Evolutionary conservation across 805 yeast genomes (phyloP).

Genomic region (Dipodascopsis uninucleata): DNA sequence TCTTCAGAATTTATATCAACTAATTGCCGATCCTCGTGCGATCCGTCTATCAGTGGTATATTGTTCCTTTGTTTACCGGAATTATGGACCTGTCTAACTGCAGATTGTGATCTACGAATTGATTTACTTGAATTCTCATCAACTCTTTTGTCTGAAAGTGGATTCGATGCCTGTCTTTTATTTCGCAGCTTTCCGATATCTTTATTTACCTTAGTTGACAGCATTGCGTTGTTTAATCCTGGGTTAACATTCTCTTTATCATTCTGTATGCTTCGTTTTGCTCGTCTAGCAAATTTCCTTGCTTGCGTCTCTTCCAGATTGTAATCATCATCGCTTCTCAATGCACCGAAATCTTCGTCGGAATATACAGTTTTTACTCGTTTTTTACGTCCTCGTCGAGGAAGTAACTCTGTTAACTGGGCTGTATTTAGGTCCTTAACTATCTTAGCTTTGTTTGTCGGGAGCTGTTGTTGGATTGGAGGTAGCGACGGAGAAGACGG

Average conservation of each 20-base stretch:
- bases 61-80: background rate
- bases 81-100: background rate
- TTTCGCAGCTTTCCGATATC: too few relatives aligned
- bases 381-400: constrained; percentile 6
- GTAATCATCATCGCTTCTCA: constrained; percentile 2
- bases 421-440: constrained; percentile 8
- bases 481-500: background rate
- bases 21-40: background rate
- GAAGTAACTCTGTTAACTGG: constrained; percentile 16
- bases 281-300: background rate
- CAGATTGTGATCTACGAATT: background rate
- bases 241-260: too few relatives aligned
- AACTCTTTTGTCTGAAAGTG: constrained; percentile 3
- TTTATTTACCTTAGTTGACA: too few relatives aligned
- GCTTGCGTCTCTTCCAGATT: background rate
- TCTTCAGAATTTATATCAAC: constrained; percentile 5
- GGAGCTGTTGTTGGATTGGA: background rate
- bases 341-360: background rate
- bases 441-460: background rate
- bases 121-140: background rate
- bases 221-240: too few relatives aligned
- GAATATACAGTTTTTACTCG: constrained; percentile 4
- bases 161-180: too few relatives aligned
- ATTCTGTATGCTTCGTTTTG: background rate
- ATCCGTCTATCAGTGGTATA: background rate